Base-by-base conservation (phyloP, 2,329 filamentous ascomycete genomes). In the Colletotrichum sp. region DNA sequence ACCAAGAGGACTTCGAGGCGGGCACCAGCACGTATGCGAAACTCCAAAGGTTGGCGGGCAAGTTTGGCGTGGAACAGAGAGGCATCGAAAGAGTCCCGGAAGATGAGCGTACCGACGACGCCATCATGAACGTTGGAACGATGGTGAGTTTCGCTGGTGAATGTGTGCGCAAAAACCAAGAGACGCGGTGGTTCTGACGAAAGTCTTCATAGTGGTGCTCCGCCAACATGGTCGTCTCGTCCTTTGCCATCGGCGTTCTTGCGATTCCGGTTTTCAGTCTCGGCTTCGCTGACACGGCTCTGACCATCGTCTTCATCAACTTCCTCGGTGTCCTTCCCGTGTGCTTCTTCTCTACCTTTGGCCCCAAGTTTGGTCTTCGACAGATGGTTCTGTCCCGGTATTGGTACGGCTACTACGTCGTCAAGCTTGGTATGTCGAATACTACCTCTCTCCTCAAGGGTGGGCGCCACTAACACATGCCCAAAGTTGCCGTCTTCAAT, bases 381-480 rank as follows among this genome's bases (percentile, higher is more conserved):
- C 94, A 96, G 81, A 95, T 96, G 92, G 93, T 96, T 2, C 87
- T 96, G n/a, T 92, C 93, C 13, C 89, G 94, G 43, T 96, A 93
- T 84, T 96, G 89, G 85, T 96, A 95, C 81, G 94, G 94, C 10
- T 94, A 91, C 84, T 92, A 90, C 78, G 89, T 89, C n/a, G 91
- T 92, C 36, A 94, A 94, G 82, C 83, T 94, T 78, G 90, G 92
- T 93, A 85, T 83, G 89, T 52, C 28, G 18, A 16, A 3, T 10
- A 4, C 4, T 85, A 58, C 73, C 18, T 26, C 16, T 67, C 9
- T 34, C 16, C 26, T 34, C 12, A 9, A 9, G 18, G 34, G 13
- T 64, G 62, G 43, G 55, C 58, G 9, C 34, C 18, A 30, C 66
- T 61, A 59, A 55, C 36, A 30, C 26, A 30, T 80, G 76, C 82